These are phyloP conservation scores for Starmerella potacharoeniae DNA, from an alignment of 805 yeast genomes.

Conservation along the genomic window DNA sequence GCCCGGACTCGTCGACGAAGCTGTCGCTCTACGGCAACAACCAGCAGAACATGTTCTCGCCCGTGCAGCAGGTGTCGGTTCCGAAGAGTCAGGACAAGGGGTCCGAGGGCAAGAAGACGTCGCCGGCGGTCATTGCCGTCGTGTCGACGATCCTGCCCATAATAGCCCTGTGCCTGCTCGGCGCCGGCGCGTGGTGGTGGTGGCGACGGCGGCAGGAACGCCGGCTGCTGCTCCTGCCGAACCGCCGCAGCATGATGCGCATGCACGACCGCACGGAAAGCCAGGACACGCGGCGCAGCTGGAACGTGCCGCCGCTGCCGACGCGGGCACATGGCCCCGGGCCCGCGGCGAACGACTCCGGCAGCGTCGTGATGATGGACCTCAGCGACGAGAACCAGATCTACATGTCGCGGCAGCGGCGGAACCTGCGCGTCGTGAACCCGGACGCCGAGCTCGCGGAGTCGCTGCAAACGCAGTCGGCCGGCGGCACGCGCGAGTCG, in stretches of 20 bases:
- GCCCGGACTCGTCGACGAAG: not conserved
- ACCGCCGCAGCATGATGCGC: constrained; percentile 12
- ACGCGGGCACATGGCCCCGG: not conserved
- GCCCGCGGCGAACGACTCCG: constrained; percentile 1
- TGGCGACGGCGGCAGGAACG: constrained; percentile 24
- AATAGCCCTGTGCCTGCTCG: constrained; percentile 30
- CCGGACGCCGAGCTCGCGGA: constrained; percentile 15
- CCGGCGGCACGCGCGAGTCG: constrained; percentile 5
- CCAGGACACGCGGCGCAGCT: not conserved
- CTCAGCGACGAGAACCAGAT: constrained; percentile 12
- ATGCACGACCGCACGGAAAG: constrained; percentile 8
- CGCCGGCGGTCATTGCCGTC: constrained; percentile 34
- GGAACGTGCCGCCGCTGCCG: constrained; percentile 11
- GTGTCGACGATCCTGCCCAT: constrained; percentile 38
- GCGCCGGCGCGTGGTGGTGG: constrained; percentile 26
- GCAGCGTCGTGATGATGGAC: constrained; percentile 13
- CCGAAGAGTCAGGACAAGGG: constrained; percentile 17
- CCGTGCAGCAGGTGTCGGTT: constrained; percentile 7
- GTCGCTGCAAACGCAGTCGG: not conserved
- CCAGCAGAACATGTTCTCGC: not conserved
- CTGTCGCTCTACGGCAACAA: not conserved
- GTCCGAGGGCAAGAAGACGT: constrained; percentile 7
- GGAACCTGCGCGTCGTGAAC: constrained; percentile 20
- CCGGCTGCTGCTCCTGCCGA: constrained; percentile 16
- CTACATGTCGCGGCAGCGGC: constrained; percentile 16